Conservation (phyloP, 73 alveolate genomes). For the Tetrahymena borealis region DNA sequence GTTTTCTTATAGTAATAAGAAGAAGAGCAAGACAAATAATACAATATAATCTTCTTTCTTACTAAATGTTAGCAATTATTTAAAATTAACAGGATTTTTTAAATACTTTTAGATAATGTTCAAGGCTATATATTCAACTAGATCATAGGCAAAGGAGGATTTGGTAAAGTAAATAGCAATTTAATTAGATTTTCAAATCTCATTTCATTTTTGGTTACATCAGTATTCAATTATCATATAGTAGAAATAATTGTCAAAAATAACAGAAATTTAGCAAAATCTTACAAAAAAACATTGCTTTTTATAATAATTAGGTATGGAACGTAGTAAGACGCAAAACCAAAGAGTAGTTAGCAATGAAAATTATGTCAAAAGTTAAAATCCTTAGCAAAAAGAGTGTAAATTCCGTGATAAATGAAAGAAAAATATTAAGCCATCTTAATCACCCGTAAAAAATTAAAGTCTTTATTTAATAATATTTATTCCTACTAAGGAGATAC, state of each 20-base stretch:
- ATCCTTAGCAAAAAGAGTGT: constrained; percentile 76
- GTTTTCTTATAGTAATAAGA: neutral
- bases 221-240: constrained; percentile 9
- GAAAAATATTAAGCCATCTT: constrained; percentile 63
- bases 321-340: constrained; percentile 77
- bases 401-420: constrained; percentile 72
- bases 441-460: constrained; percentile 42
- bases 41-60: neutral
- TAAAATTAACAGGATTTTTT: no score
- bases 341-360: constrained; percentile 37
- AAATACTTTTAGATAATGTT: neutral
- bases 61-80: no score
- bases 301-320: constrained; percentile 60
- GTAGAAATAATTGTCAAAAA: no score
- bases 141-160: constrained; percentile 57
- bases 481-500: neutral
- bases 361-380: constrained; percentile 17
- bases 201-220: neutral
- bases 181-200: neutral
- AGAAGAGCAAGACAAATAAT: neutral
- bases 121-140: constrained; percentile 7
- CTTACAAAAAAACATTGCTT: no score
- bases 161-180: constrained; percentile 52
- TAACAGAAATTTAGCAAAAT: no score
- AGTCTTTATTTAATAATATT: neutral